These are phyloP conservation scores for Russula emetica DNA, from an alignment of 768 basidiomycete genomes.

Conservation along the genomic window DNA sequence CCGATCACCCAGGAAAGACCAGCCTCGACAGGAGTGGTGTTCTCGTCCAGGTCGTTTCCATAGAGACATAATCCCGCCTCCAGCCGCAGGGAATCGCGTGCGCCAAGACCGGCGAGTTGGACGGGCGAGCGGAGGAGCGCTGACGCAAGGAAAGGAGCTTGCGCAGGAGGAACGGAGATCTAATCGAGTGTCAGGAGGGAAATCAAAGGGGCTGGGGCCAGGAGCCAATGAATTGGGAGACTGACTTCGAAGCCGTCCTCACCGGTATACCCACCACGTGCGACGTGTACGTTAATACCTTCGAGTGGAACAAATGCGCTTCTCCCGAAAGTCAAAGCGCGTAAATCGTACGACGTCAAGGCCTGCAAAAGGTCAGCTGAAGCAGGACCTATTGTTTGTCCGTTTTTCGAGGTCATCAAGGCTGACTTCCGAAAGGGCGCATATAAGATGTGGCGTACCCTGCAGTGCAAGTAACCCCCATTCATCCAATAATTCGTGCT, in stretches of 20 bases:
- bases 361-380: conserved; percentile 76
- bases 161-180: conserved; percentile 85
- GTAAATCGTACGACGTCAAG: conserved; percentile 70
- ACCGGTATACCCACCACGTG: conserved; percentile 95
- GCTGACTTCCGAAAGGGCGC: neutral
- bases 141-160: conserved; percentile 66
- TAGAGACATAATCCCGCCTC: conserved; percentile 98
- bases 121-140: conserved; percentile 61
- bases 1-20: conserved; percentile 91
- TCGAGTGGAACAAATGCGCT: conserved; percentile 77
- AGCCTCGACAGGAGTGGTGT: conserved; percentile 83
- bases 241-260: conserved; percentile 96
- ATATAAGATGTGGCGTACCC: conserved; percentile 44
- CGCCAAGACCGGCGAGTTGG: conserved; percentile 84
- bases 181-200: conserved; percentile 31
- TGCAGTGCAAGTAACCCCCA: conserved; percentile 92
- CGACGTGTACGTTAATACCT: conserved; percentile 77
- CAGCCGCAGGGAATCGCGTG: conserved; percentile 87
- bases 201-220: neutral
- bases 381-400: conserved; percentile 56
- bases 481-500: conserved; percentile 72
- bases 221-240: neutral
- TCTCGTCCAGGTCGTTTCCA: conserved; percentile 89
- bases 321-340: conserved; percentile 74
- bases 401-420: neutral